Evolutionary conservation across 352 stramenopile genomes (phyloP).

Genomic region (Phytophthora rubi): DNA sequence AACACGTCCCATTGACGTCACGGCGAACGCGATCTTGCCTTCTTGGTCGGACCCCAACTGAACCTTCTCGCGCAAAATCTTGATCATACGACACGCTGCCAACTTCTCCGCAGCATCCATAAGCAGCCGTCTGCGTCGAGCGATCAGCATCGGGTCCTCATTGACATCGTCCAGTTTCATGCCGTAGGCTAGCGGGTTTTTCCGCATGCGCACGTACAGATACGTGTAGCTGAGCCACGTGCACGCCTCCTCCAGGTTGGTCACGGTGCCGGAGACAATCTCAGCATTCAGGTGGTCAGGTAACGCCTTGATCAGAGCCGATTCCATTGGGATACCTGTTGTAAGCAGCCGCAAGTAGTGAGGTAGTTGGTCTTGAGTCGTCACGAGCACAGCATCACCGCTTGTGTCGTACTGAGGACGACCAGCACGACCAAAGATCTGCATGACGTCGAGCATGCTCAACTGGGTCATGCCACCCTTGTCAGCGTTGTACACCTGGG

Average conservation of each 20-base stretch:
- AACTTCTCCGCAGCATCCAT: conserved; percentile 83
- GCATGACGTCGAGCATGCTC: conserved; percentile 99
- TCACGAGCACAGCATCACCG: conserved; percentile 99
- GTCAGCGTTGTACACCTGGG: conserved; percentile 99
- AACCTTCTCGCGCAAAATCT: conserved; percentile 70
- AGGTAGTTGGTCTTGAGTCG: conserved; percentile 92
- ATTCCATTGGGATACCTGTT: conserved; percentile 97
- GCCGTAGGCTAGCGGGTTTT: conserved; percentile 98
- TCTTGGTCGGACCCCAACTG: conserved; percentile 39
- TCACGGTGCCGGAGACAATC: conserved; percentile 98
- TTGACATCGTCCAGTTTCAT: conserved; percentile 94
- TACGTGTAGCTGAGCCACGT: conserved; percentile 99
- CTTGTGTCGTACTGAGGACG: conserved; percentile 99
- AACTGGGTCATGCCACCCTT: conserved; percentile 98
- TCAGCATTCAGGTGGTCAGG: conserved; percentile 99
- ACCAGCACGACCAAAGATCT: conserved; percentile 99
- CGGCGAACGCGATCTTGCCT: conserved; percentile 82
- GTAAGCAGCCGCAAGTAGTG: conserved; percentile 97
- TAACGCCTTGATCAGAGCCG: conserved; percentile 97
- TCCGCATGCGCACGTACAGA: conserved; percentile 98
- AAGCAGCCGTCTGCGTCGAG: conserved; percentile 67
- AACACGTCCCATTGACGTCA: conserved; percentile 97
- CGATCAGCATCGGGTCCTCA: conserved; percentile 89
- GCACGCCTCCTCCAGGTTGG: conserved; percentile 96
- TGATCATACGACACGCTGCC: conserved; percentile 83